phyloP scores from a whole-genome alignment of 108 stramenopile genomes.

The Discostella pseudostelligera region DNA sequence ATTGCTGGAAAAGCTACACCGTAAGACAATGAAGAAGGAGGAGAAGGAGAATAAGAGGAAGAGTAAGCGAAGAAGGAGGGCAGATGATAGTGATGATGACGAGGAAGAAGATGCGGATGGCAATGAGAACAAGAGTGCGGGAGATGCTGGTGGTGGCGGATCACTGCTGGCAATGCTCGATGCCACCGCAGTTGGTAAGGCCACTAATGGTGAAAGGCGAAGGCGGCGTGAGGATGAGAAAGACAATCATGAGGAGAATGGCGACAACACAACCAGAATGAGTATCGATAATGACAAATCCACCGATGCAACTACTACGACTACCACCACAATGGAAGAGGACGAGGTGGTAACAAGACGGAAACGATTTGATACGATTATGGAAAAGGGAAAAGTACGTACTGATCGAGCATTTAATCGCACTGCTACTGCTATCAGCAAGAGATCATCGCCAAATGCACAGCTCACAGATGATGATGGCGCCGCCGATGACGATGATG shows the following conservation, averaged over 20 bases:
- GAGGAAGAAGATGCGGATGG: constrained; percentile 44
- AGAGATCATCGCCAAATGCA: neutral
- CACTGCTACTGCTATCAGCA: neutral
- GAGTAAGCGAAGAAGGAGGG: constrained; percentile 31
- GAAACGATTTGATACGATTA: constrained; percentile 64
- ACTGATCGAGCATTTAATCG: constrained; percentile 62
- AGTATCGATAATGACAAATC: too few species aligned
- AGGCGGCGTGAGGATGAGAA: constrained; percentile 1
- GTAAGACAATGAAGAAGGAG: constrained; percentile 63
- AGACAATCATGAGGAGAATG: constrained; percentile 30
- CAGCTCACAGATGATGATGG: neutral
- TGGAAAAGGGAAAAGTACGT: constrained; percentile 80
- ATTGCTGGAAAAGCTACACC: constrained; percentile 40
- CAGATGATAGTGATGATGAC: constrained; percentile 46
- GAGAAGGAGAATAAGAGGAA: constrained; percentile 59
- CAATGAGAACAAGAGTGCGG: neutral
- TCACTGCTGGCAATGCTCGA: constrained; percentile 38
- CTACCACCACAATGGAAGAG: too few species aligned
- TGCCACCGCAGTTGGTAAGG: constrained; percentile 33
- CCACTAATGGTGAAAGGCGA: neutral
- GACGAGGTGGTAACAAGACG: too few species aligned
- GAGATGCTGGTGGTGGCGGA: constrained; percentile 12
- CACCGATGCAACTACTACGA: too few species aligned
- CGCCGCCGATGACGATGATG: constrained; percentile 74
- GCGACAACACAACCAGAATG: too few species aligned